These are phyloP conservation scores for Orobanche coerulescens DNA, from an alignment of 257 asterid genomes.

Conservation along the genomic window DNA sequence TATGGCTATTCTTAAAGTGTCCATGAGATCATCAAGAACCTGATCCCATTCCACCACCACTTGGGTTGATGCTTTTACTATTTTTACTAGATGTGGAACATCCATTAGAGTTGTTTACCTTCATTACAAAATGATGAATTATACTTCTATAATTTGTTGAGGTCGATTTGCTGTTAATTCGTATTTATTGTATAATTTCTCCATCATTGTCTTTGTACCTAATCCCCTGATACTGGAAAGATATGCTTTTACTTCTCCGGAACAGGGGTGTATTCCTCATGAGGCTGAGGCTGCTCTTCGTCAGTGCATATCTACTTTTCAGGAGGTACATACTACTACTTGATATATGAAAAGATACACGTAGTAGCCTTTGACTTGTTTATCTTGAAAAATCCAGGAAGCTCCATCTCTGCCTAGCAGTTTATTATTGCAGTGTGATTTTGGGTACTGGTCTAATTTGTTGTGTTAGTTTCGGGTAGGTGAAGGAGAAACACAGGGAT, in stretches of 20 bases:
- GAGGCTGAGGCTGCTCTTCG: conserved; percentile 46
- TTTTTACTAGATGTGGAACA: too few relatives aligned
- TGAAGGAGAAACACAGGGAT: neutral
- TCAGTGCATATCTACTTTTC: conserved; percentile 62
- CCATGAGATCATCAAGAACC: too few relatives aligned
- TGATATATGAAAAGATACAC: conserved; percentile 9
- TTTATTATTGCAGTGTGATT: neutral
- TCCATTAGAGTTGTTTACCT: neutral
- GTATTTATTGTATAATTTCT: neutral
- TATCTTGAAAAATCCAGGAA: neutral
- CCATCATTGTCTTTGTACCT: neutral
- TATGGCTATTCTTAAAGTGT: too few relatives aligned
- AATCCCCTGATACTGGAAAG: conserved; percentile 16
- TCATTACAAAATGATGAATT: neutral
- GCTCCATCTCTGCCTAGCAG: neutral
- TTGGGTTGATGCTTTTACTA: too few relatives aligned
- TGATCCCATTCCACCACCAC: too few relatives aligned
- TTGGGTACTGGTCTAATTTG: neutral
- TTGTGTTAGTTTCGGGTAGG: neutral
- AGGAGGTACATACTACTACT: conserved; percentile 43
- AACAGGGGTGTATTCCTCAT: conserved; percentile 35
- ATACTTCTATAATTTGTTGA: neutral
- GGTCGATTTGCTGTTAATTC: neutral
- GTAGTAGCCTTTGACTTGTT: neutral
- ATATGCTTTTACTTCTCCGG: conserved; percentile 1